phyloP scores from a whole-genome alignment of 495 filamentous ascomycete species.

The Podospora fimiseda region DNA sequence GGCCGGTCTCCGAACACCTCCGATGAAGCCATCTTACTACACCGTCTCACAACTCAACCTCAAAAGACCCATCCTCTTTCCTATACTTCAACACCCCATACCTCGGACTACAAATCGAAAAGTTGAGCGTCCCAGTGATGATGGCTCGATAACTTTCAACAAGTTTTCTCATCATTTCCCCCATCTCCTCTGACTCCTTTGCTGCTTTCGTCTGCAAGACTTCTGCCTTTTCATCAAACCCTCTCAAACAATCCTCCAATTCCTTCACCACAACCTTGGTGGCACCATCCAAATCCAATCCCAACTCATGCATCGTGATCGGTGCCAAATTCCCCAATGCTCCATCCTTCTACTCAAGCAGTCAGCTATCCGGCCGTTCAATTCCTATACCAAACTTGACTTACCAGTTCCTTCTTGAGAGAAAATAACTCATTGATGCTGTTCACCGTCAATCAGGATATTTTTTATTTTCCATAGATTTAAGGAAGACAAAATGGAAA shows the following conservation, averaged over 20 bases:
- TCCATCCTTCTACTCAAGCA: slow-evolving; percentile 6
- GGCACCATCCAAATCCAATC: slow-evolving; percentile 4
- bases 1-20: too few relatives aligned
- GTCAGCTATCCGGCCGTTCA: background rate
- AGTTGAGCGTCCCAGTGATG: slow-evolving; percentile 12
- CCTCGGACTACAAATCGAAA: slow-evolving; percentile 14
- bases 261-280: background rate
- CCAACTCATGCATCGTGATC: slow-evolving; percentile 5
- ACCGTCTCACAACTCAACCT: slow-evolving; percentile 6
- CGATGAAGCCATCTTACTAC: too few relatives aligned
- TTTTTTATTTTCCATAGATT: background rate
- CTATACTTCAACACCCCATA: slow-evolving; percentile 10
- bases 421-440: slow-evolving; percentile 21
- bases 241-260: background rate
- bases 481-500: background rate
- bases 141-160: slow-evolving; percentile 11
- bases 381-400: background rate
- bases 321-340: slow-evolving; percentile 11
- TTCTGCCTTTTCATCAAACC: slow-evolving; percentile 3
- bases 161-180: background rate
- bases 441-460: background rate
- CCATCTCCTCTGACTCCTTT: background rate
- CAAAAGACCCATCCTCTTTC: slow-evolving; percentile 16
- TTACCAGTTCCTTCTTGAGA: slow-evolving; percentile 18
- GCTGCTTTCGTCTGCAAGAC: background rate